phyloP scores from a whole-genome alignment of 225 moss, liverwort and hornwort genomes.

The Takakia lepidozioides region DNA sequence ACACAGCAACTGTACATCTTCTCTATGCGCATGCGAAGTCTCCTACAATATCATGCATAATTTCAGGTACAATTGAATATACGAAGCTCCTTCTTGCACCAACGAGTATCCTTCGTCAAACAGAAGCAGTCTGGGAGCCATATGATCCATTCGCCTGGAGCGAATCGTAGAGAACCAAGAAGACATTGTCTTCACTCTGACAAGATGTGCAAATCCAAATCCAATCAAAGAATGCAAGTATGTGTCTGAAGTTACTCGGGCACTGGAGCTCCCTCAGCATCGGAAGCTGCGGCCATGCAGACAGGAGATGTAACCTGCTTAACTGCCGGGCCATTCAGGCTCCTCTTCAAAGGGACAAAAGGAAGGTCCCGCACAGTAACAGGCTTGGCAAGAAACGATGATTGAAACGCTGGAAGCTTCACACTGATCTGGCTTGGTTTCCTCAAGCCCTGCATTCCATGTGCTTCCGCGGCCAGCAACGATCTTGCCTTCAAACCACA shows the following conservation, averaged over 20 bases:
- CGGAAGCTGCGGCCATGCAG: conserved; percentile 42
- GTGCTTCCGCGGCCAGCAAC: background rate
- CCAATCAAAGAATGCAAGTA: no score
- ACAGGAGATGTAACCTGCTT: conserved; percentile 19
- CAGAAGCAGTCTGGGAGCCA: no score
- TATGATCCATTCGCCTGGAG: no score
- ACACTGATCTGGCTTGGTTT: conserved; percentile 34
- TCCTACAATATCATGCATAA: no score
- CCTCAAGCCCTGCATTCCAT: conserved; percentile 11
- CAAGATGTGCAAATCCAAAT: no score
- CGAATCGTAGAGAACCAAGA: no score
- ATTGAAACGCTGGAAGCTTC: conserved; percentile 30
- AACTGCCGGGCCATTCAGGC: conserved; percentile 5
- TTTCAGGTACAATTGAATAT: no score
- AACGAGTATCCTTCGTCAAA: no score
- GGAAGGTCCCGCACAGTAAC: conserved; percentile 11
- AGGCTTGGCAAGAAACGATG: conserved; percentile 33
- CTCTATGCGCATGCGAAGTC: no score
- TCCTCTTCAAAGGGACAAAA: conserved; percentile 7
- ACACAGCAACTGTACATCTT: no score
- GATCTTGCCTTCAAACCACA: conserved; percentile 6
- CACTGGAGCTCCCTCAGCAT: conserved; percentile 35
- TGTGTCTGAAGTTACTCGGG: conserved; percentile 29
- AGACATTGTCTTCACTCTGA: no score
- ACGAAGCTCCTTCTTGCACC: no score